These are phyloP conservation scores for Phytopythium delawarense DNA, from an alignment of 352 stramenopile genomes.

Conservation along the genomic window DNA sequence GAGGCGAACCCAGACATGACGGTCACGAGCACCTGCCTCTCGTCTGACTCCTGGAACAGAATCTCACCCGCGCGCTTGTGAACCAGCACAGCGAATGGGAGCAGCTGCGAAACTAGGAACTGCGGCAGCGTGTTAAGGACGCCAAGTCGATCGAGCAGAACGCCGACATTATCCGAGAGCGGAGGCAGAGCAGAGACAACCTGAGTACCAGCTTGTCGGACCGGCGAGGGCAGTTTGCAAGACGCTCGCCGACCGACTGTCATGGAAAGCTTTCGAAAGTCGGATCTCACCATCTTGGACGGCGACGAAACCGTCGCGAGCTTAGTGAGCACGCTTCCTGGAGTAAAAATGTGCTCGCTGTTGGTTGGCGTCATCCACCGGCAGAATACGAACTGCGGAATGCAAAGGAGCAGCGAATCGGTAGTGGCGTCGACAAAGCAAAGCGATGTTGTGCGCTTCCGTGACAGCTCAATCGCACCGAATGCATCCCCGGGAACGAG, in stretches of 20 bases:
- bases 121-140: slow-evolving; percentile 30
- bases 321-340: slow-evolving; percentile 32
- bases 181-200: not conserved
- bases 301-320: slow-evolving; percentile 17
- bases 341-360: slow-evolving; percentile 28
- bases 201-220: not conserved
- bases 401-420: slow-evolving; percentile 32
- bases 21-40: slow-evolving; percentile 26
- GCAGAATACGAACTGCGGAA: slow-evolving; percentile 30
- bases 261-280: not conserved
- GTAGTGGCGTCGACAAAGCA: slow-evolving; percentile 22
- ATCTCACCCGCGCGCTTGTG: slow-evolving; percentile 40
- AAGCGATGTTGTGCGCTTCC: not conserved
- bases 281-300: not conserved
- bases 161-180: slow-evolving; percentile 20
- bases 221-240: not conserved
- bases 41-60: slow-evolving; percentile 47
- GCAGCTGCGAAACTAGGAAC: slow-evolving; percentile 37
- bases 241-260: not conserved
- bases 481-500: slow-evolving; percentile 36
- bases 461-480: slow-evolving; percentile 26
- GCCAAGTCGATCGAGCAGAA: slow-evolving; percentile 38
- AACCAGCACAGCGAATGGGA: slow-evolving; percentile 26
- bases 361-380: slow-evolving; percentile 37
- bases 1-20: slow-evolving; percentile 51